A percentile compares a stretch with the other conserved stretches of the same genome.
Conservation (phyloP, 116 monocot genomes). For the Iris pallida region DNA sequence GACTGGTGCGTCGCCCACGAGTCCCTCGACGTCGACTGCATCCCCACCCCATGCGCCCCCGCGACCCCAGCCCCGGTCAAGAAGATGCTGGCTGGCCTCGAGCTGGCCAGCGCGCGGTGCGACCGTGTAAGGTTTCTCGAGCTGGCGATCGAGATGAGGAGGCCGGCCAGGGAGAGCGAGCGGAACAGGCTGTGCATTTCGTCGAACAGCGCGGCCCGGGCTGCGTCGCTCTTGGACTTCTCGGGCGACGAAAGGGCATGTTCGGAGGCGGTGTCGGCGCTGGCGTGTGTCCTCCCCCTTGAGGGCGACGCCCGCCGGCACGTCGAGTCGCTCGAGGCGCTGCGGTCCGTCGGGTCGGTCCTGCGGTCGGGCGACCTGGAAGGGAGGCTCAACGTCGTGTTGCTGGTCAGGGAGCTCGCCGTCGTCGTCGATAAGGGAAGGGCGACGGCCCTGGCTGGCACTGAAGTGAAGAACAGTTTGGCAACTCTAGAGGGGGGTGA, state of each 20-base stretch:
- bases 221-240: conserved; percentile 15
- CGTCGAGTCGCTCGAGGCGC: conserved; percentile 7
- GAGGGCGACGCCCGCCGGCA: conserved; percentile 17
- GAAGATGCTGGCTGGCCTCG: conserved; percentile 27
- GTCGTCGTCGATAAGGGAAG: not conserved
- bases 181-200: no score
- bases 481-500: no score
- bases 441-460: not conserved
- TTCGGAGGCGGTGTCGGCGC: conserved; percentile 24
- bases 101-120: not conserved
- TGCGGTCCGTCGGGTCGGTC: conserved; percentile 1
- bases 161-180: conserved; percentile 34
- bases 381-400: no score
- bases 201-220: conserved; percentile 7
- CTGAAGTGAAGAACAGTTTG: no score
- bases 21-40: conserved; percentile 34
- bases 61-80: conserved; percentile 13
- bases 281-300: conserved; percentile 29
- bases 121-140: conserved; percentile 4
- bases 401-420: conserved; percentile 3
- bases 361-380: not conserved
- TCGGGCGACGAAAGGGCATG: not conserved
- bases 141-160: conserved; percentile 18
- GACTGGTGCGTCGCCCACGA: conserved; percentile 43
- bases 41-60: conserved; percentile 45